Evolutionary conservation across 345 rosid genomes (phyloP), one percentile per base, ranked within the genome.

Genomic region (Microcos paniculata): DNA sequence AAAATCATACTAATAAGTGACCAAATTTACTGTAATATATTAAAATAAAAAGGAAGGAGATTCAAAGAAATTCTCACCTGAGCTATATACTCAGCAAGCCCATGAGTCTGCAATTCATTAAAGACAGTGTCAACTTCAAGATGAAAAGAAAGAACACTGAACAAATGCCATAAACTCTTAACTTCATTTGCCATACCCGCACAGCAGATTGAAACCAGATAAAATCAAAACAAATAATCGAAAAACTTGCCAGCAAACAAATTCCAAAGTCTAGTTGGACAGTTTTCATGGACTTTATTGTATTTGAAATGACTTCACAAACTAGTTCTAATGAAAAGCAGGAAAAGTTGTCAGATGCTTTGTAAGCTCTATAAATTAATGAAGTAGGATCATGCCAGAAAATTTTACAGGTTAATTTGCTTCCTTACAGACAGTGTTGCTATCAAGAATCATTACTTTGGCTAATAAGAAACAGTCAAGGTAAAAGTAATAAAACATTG

Each of bases 81-180:
- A 87, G 99, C 98, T 75, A 96, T 91, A 79, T 91, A 96, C 85
- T 95, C 99, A n/a, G 99, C 99, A 80, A 95, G 89, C 57, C 98
- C 99, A 85, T 90, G 93, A 69, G 92, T 90, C 99, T 95, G 91
- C 81, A 89, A 19, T 16, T 76, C 67, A 81, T 53, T 59, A 78
- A 74, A 76, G 75, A 30, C 24, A 19, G 11, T 31, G 63, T 89
- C 80, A 88, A 12, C 68, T 62, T 70, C 77, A 59, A 38, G 28
- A 42, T n/a, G 72, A 61, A 65, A 14, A 48, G 28, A 53, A 7
- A 43, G 16, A 53, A 57, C 42, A 1, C n/a, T 56, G 56, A 23
- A 38, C 48, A 53, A 53, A 53, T 26, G 56, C 46, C 9, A 45
- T 28, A 16, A 68, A 68, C 40, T 28, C 72, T 67, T 66, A 14